Evolutionary conservation across 371 early-diverging fungal species (phyloP).

Genomic region (Apophysomyces ossiformis): DNA sequence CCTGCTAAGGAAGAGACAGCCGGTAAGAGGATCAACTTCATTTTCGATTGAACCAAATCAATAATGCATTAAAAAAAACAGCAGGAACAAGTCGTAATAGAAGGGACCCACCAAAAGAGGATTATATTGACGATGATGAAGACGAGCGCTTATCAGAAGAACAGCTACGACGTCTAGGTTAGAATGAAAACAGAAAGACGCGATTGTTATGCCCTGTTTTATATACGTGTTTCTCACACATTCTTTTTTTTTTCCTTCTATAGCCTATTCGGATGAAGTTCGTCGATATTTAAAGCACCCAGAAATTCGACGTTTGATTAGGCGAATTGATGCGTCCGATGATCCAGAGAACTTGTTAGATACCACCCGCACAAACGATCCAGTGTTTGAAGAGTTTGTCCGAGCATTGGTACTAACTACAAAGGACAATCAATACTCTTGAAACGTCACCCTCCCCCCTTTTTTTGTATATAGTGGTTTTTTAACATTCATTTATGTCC

Average conservation of each 20-base stretch:
- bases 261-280: slow-evolving; percentile 38
- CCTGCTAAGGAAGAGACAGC: not conserved
- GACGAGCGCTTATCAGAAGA: slow-evolving; percentile 26
- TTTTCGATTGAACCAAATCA: not conserved
- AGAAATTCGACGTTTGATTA: slow-evolving; percentile 33
- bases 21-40: not conserved
- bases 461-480: too few species aligned
- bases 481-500: too few species aligned
- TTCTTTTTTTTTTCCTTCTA: slow-evolving; percentile 20
- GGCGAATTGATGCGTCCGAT: slow-evolving; percentile 30
- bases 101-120: slow-evolving; percentile 11
- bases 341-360: slow-evolving; percentile 32
- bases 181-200: not conserved
- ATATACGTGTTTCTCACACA: not conserved
- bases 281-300: slow-evolving; percentile 35
- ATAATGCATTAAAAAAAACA: not conserved
- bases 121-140: slow-evolving; percentile 32
- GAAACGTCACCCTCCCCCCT: too few species aligned
- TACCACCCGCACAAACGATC: slow-evolving; percentile 12
- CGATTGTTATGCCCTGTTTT: not conserved
- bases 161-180: slow-evolving; percentile 16
- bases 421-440: not conserved
- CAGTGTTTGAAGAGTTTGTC: slow-evolving; percentile 22
- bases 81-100: not conserved
- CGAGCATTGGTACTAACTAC: slow-evolving; percentile 17